These are phyloP conservation scores for Colletotrichum coccodes DNA, from an alignment of 2,329 filamentous ascomycete species.

Conservation along the genomic window DNA sequence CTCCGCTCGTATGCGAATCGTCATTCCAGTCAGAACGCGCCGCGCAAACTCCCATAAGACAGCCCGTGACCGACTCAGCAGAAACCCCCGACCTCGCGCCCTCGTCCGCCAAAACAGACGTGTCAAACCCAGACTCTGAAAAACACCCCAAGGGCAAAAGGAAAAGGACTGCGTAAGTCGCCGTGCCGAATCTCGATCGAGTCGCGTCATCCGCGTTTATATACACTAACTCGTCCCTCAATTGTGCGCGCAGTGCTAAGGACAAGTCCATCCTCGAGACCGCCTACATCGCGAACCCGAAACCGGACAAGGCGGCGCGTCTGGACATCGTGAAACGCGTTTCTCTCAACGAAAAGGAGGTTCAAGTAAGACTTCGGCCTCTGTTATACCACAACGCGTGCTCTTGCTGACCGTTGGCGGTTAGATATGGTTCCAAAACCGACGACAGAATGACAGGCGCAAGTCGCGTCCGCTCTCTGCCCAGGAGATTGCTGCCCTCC, in stretches of 20 bases:
- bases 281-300: slow-evolving; percentile 85
- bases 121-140: slow-evolving; percentile 39
- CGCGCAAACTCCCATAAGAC: not conserved
- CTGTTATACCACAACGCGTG: not conserved
- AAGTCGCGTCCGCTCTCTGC: slow-evolving; percentile 86
- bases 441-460: slow-evolving; percentile 89
- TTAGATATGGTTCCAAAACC: slow-evolving; percentile 99
- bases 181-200: not conserved
- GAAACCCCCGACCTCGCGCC: not conserved
- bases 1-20: slow-evolving; percentile 15
- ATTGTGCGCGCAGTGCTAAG: slow-evolving; percentile 69
- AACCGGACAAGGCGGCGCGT: slow-evolving; percentile 91
- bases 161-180: slow-evolving; percentile 71
- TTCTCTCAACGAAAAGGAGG: slow-evolving; percentile 92
- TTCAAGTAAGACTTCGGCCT: slow-evolving; percentile 73
- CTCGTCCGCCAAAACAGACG: slow-evolving; percentile 11
- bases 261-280: slow-evolving; percentile 90
- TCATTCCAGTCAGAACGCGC: not conserved
- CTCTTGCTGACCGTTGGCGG: not conserved
- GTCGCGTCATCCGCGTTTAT: not conserved
- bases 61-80: not conserved
- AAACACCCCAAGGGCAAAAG: slow-evolving; percentile 69
- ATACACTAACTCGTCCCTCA: slow-evolving; percentile 1
- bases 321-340: slow-evolving; percentile 86
- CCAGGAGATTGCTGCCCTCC: slow-evolving; percentile 76